These are phyloP conservation scores for Austroboletus niveus DNA, from an alignment of 1,284 basidiomycete genomes.

Conservation along the genomic window DNA sequence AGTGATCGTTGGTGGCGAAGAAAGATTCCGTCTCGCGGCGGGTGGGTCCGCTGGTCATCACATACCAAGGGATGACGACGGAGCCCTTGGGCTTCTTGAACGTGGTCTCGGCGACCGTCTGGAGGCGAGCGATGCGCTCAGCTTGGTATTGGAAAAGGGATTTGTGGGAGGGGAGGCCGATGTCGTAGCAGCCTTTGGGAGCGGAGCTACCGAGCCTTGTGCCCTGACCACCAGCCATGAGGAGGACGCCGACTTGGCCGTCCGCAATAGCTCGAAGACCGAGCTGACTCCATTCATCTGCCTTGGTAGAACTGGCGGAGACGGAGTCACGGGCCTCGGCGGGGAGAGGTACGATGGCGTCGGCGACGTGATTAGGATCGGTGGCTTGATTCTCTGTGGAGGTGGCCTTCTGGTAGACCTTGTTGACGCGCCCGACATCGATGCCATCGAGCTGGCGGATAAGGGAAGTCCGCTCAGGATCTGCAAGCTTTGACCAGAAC, in stretches of 20 bases:
- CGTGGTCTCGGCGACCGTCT: slow-evolving; percentile 68
- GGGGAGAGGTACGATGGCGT: slow-evolving; percentile 77
- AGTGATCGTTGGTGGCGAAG: slow-evolving; percentile 79
- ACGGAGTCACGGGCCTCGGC: slow-evolving; percentile 67
- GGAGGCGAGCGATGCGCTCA: slow-evolving; percentile 85
- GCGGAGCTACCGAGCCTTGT: slow-evolving; percentile 89
- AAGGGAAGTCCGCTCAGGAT: slow-evolving; percentile 64
- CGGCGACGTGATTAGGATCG: slow-evolving; percentile 43
- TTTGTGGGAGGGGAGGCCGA: slow-evolving; percentile 90
- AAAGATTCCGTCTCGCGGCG: slow-evolving; percentile 83
- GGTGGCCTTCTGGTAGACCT: slow-evolving; percentile 80
- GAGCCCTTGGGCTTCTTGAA: slow-evolving; percentile 53
- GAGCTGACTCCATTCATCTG: slow-evolving; percentile 65
- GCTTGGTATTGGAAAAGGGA: slow-evolving; percentile 97
- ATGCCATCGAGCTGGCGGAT: slow-evolving; percentile 76
- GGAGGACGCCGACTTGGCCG: slow-evolving; percentile 86
- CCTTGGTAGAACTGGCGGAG: slow-evolving; percentile 54
- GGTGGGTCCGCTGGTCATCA: slow-evolving; percentile 99
- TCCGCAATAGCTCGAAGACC: slow-evolving; percentile 82
- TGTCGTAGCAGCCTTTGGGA: slow-evolving; percentile 99
- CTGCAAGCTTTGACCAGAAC: slow-evolving; percentile 79
- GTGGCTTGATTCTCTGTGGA: slow-evolving; percentile 58
- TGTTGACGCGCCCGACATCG: slow-evolving; percentile 90
- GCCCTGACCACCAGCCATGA: slow-evolving; percentile 98
- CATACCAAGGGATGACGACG: slow-evolving; percentile 89